These are phyloP conservation scores for Penicillium herquei DNA, from an alignment of 495 filamentous ascomycete genomes.

Conservation along the genomic window DNA sequence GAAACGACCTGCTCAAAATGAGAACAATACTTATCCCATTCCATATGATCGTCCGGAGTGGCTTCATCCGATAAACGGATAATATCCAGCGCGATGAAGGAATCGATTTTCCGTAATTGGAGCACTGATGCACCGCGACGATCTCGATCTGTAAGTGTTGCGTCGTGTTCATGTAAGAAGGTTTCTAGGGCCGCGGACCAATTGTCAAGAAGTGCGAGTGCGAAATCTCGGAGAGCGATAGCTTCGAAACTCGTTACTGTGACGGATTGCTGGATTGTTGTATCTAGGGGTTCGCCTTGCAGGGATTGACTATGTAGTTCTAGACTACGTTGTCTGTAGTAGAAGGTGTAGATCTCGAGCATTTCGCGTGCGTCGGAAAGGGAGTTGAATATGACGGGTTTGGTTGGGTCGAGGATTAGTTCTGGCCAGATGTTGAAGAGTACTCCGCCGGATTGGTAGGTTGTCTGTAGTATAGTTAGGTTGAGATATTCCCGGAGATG, in stretches of 20 bases:
- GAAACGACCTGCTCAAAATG: constrained; percentile 25
- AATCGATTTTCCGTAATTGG: constrained; percentile 12
- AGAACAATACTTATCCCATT: constrained; percentile 20
- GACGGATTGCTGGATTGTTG: background rate
- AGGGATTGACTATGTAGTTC: background rate
- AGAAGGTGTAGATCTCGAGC: constrained; percentile 13
- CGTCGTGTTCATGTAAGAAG: constrained; percentile 13
- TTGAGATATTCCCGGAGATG: background rate
- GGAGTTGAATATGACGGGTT: constrained; percentile 12
- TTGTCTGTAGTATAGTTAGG: background rate
- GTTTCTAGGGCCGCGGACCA: constrained; percentile 19
- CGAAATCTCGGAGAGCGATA: background rate
- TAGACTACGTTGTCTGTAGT: background rate
- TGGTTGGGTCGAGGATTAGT: constrained; percentile 5
- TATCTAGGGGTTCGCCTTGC: background rate
- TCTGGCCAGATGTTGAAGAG: constrained; percentile 2
- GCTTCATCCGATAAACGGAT: background rate
- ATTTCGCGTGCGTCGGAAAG: constrained; percentile 22
- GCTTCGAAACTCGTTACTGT: background rate
- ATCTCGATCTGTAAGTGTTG: constrained; percentile 11
- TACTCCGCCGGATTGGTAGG: background rate
- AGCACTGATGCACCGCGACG: constrained; percentile 17
- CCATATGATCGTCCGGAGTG: background rate
- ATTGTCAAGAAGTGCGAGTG: constrained; percentile 7
- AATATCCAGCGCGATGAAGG: constrained; percentile 8